Conservation (phyloP, 2,329 filamentous ascomycete genomes). For the Macrophomina tecta region DNA sequence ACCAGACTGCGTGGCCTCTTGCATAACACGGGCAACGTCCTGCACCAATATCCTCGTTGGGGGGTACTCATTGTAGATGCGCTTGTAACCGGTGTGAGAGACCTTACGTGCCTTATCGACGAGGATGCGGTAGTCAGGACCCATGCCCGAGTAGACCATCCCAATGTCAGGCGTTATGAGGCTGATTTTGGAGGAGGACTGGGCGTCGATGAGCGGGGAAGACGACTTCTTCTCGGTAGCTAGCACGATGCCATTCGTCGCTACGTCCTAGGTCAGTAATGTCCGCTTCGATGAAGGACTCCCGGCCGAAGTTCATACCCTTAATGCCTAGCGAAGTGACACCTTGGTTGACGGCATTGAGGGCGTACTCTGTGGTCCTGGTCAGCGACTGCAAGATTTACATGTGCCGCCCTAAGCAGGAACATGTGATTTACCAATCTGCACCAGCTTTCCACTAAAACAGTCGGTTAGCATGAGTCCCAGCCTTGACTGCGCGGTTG, state of each 20-base stretch:
- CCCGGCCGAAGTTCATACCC: slow-evolving; percentile 61
- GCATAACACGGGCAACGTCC: slow-evolving; percentile 96
- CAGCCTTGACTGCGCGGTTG: slow-evolving; percentile 34
- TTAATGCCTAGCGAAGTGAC: slow-evolving; percentile 99
- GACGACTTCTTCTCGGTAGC: slow-evolving; percentile 99
- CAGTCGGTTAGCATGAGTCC: slow-evolving; percentile 53
- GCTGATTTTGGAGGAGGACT: slow-evolving; percentile 95
- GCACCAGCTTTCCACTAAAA: slow-evolving; percentile 92
- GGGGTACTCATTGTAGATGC: slow-evolving; percentile 99
- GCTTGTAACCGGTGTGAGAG: slow-evolving; percentile 98
- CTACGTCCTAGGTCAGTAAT: slow-evolving; percentile 54
- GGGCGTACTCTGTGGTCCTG: slow-evolving; percentile 80
- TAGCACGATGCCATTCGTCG: slow-evolving; percentile 97
- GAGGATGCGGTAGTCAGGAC: slow-evolving; percentile 95
- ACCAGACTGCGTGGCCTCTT: slow-evolving; percentile 97
- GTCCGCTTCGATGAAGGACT: not conserved
- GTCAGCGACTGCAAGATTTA: slow-evolving; percentile 34
- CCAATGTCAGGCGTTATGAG: slow-evolving; percentile 98
- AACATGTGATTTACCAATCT: slow-evolving; percentile 74
- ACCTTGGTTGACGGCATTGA: slow-evolving; percentile 99
- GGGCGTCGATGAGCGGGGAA: slow-evolving; percentile 92
- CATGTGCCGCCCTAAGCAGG: not conserved
- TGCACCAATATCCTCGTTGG: slow-evolving; percentile 98
- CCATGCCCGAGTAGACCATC: slow-evolving; percentile 99
- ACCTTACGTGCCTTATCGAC: slow-evolving; percentile 98